A percentile compares a stretch with the other conserved stretches of the same genome.
These are phyloP conservation scores for Pseudozyma flocculosa DNA, from an alignment of 1,284 basidiomycete genomes.

Conservation along the genomic window DNA sequence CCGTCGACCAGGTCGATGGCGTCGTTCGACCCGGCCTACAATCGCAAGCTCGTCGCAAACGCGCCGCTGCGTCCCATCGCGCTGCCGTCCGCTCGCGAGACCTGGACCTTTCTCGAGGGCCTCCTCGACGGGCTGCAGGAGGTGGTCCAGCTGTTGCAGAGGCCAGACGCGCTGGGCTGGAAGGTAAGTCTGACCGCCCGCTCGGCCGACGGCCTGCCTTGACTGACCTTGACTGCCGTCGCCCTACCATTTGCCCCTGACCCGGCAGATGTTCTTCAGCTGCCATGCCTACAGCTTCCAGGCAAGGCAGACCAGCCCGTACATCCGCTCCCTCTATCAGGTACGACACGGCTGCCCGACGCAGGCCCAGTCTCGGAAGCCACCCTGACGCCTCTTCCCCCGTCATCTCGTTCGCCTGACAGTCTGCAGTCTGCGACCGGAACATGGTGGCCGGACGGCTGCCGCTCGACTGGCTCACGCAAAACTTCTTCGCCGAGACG, in stretches of 20 bases:
- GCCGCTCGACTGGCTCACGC: conserved; percentile 25
- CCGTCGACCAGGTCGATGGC: conserved; percentile 63
- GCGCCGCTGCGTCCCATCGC: conserved; percentile 71
- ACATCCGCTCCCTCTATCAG: conserved; percentile 20
- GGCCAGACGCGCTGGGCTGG: conserved; percentile 1
- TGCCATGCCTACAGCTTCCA: conserved; percentile 20
- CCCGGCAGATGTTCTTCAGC: conserved; percentile 36
- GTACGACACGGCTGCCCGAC: no score
- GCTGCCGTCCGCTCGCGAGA: conserved; percentile 63
- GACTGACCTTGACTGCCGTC: no score
- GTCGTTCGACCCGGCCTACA: conserved; percentile 71
- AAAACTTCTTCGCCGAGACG: conserved; percentile 30
- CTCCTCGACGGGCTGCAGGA: conserved; percentile 68
- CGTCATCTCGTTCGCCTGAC: background rate
- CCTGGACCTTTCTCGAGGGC: conserved; percentile 64
- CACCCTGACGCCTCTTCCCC: no score
- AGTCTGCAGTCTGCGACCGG: conserved; percentile 33
- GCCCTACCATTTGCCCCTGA: no score
- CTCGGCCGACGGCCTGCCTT: no score
- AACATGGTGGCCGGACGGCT: conserved; percentile 32
- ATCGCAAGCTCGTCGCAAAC: conserved; percentile 69
- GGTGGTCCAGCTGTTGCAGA: conserved; percentile 17
- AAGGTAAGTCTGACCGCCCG: no score
- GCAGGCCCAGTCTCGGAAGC: no score
- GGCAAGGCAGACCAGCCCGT: conserved; percentile 13